Evolutionary conservation across 768 basidiomycete genomes (phyloP).

Genomic region (Stropharia rugosoannulata): DNA sequence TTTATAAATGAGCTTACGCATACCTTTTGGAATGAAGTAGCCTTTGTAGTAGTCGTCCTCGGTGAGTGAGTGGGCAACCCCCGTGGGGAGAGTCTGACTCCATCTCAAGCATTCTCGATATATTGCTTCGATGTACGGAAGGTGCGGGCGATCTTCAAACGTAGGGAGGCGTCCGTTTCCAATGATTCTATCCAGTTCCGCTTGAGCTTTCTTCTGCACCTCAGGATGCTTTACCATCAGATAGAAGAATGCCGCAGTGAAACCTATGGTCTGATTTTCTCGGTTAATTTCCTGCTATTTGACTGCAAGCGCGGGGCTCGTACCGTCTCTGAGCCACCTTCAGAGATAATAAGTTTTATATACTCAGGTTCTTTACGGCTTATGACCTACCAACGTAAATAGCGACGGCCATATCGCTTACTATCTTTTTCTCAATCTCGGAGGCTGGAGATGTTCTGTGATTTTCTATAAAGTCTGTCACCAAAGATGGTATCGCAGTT

Average conservation of each 20-base stretch:
- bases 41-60: conserved; percentile 2
- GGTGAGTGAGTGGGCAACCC: background rate
- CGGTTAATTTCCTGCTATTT: background rate
- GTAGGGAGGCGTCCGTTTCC: background rate
- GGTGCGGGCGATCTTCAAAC: background rate
- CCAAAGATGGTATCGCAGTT: background rate
- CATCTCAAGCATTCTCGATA: background rate
- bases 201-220: background rate
- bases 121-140: background rate
- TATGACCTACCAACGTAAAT: background rate
- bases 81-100: background rate
- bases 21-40: conserved; percentile 1
- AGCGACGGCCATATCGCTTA: background rate
- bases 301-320: background rate
- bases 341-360: too few relatives aligned
- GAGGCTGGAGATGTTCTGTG: background rate
- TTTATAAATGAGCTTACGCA: background rate
- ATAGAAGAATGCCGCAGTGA: background rate
- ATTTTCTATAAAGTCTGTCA: background rate
- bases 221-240: background rate
- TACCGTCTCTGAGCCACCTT: background rate
- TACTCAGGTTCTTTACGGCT: background rate
- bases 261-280: background rate
- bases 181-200: background rate
- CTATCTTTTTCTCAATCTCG: background rate